A percentile compares a stretch with the other conserved stretches of the same genome.
Conservation (phyloP, 2,329 filamentous ascomycete species). For the Fonsecaea erecta region DNA sequence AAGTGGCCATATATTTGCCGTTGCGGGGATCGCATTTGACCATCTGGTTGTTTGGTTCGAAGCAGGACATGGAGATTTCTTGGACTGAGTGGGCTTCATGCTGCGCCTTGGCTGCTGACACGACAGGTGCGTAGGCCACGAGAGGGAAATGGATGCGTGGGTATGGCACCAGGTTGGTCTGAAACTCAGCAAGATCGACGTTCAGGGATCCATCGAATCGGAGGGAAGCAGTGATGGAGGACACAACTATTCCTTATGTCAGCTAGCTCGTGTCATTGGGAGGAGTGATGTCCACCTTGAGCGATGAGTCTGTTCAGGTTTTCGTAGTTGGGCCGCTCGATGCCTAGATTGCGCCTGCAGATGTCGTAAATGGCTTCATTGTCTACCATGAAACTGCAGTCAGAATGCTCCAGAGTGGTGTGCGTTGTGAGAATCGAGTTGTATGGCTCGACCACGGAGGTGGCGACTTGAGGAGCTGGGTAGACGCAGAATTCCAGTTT, state of each 20-base stretch:
- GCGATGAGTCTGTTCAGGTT: constrained; percentile 99
- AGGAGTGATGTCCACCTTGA: constrained; percentile 66
- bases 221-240: constrained; percentile 96
- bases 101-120: constrained; percentile 91
- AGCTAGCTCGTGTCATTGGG: constrained; percentile 34
- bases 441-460: constrained; percentile 98
- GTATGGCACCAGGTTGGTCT: constrained; percentile 99
- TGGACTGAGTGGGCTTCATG: constrained; percentile 98
- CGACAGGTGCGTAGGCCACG: constrained; percentile 91
- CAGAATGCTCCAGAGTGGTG: constrained; percentile 98
- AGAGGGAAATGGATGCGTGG: constrained; percentile 99
- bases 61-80: constrained; percentile 99
- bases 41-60: constrained; percentile 99
- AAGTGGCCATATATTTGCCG: constrained; percentile 99
- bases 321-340: constrained; percentile 97
- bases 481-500: constrained; percentile 99
- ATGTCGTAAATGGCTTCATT: constrained; percentile 99
- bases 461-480: constrained; percentile 94
- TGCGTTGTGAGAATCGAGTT: constrained; percentile 99
- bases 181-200: constrained; percentile 99
- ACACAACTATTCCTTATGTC: constrained; percentile 71
- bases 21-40: constrained; percentile 98
- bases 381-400: constrained; percentile 99
- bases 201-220: constrained; percentile 98
- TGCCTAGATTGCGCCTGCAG: constrained; percentile 94